Base-by-base conservation (phyloP, 2,329 filamentous ascomycete species). In the Dothidotthia symphoricarpi region DNA sequence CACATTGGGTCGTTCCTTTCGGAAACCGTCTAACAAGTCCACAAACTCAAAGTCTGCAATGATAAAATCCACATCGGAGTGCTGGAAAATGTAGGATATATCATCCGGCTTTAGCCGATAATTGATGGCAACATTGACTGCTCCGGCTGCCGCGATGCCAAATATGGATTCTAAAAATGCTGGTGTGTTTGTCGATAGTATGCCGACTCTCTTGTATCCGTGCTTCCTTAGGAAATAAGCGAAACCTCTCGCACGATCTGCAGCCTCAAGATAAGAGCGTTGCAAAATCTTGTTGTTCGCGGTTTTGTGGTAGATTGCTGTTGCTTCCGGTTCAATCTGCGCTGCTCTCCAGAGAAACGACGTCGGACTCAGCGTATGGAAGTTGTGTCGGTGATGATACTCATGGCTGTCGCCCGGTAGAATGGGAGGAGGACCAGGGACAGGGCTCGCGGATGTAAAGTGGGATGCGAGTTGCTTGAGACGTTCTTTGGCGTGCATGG, bases 141-240 rank as follows among this genome's bases (percentile, higher is more conserved):
- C 86, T 1, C 88, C 88, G 0, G 86, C 86, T 1, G 86, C 90
- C 1, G 83, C 83, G 52, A 96, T 85, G 2, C 86, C 93, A 60
- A 88, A 98, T 45, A 95, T 87, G 6, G 82, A 80, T 69, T 97
- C 91, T 17, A 98, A 74, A 57, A 97, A 97, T 0, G 90, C 90
- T 0, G 93, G 93, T 1, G 93, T 98, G 64, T 98, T 98, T 3
- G 93, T 87, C 7, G 82, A 83, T 9, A 98, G 74, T 31, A 98
- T 83, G 6, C 93, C 93, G 5, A 97, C 85, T 43, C 86, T 78
- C 57, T 81, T 84, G 58, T 81, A 82, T 4, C 78, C 76, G 59
- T 86, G 80, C 64, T 86, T 87, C 53, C 79, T 78, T 39, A 98
- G 64, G 64, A 85, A 97, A 69, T 95, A 97, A 11, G 89, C 90